Conservation (phyloP, 148 eudicot species). For the Agrostemma githago region DNA sequence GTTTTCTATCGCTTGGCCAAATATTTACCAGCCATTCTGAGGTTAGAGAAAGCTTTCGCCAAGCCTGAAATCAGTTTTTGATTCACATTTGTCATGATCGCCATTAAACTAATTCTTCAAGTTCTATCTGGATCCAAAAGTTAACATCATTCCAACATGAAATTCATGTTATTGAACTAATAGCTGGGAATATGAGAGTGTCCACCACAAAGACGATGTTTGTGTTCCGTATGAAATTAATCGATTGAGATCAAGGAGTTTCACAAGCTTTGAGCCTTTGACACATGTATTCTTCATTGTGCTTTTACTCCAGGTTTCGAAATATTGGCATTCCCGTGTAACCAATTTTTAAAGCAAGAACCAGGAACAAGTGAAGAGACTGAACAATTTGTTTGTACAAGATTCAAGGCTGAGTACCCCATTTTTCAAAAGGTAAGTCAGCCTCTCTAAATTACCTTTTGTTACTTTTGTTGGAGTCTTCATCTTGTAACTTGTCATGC, state of each 20-base stretch:
- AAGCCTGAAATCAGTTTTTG: no score
- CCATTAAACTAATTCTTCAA: no score
- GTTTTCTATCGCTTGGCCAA: no score
- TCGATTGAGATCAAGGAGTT: background rate
- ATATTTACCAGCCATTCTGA: no score
- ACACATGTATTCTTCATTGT: background rate
- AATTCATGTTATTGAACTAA: no score
- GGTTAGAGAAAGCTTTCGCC: no score
- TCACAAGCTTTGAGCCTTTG: background rate
- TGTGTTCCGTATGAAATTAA: background rate
- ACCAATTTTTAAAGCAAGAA: slow-evolving; percentile 85
- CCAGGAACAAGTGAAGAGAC: slow-evolving; percentile 75
- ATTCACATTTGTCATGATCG: no score
- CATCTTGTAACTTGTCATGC: background rate
- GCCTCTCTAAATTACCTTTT: background rate
- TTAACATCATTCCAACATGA: no score
- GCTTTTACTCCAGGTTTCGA: slow-evolving; percentile 50
- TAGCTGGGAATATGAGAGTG: no score
- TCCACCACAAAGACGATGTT: no score
- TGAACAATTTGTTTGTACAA: slow-evolving; percentile 65
- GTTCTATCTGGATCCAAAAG: no score
- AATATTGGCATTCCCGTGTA: slow-evolving; percentile 91
- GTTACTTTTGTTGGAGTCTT: background rate
- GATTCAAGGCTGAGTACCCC: slow-evolving; percentile 84
- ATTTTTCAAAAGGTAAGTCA: slow-evolving; percentile 66